Evolutionary conservation across 306 rosid species (phyloP), one percentile per base, ranked within the genome.

Genomic region (Ormosia semicastrata): DNA sequence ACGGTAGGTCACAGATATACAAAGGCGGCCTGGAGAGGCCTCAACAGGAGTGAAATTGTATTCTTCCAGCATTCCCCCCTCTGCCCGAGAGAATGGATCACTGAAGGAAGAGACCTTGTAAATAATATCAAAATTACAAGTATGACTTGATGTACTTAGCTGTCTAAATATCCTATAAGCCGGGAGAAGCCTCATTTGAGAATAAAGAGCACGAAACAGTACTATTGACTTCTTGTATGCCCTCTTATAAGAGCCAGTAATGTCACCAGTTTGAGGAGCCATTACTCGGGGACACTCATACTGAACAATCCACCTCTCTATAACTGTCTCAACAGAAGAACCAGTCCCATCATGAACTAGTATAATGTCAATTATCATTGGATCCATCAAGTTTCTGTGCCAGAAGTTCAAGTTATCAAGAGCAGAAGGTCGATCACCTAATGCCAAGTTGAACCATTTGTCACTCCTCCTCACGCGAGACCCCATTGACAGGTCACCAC

Each of bases 261-360:
- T 75, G 58, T 91, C 97, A 71, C 89, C 80, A 7, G 83, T 68
- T 71, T 83, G 98, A 81, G 88, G 89, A 84, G 89, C 78, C 80
- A 82, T 83, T 43, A 54, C 82, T 72, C 85, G 87, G 11, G 94
- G 91, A 75, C 89, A 80, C 76, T 93, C 97, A 74, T 91, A 93
- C 81, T 91, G 98, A 84, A 93, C 89, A 71, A 87, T 81, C 98
- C 98, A 93, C 89, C 98, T 90, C 89, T 93, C 98, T 80, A 93
- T 91, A 56, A 93, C 92, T 0, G 98, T 91, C 88, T 93, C 97
- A 60, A 87, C 81, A 57, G 91, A 73, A 60, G 90, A 91, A 57
- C 76, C 82, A 52, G 66, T 65, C 81, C 84, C 92, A 34, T 85
- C 88, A 58, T 84, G 97, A 76, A 91, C 97, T 37, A 93, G 88